Base-by-base conservation (phyloP, 768 basidiomycete species). In the Pholiota microspora region DNA sequence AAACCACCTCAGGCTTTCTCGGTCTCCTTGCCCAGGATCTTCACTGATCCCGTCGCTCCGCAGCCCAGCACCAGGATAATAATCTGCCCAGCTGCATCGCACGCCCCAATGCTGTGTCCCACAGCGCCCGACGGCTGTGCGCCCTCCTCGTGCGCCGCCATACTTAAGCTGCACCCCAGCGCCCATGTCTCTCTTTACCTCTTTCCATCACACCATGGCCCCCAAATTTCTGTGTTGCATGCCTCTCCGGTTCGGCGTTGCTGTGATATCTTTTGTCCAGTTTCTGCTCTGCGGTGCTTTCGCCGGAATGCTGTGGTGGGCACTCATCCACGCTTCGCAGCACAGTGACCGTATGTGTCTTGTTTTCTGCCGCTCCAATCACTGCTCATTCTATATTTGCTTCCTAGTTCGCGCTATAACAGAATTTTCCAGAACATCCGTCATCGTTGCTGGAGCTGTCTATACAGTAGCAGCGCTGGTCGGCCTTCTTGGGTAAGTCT, bases 211-310 rank as follows among this genome's bases (percentile, higher is more conserved):
- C 48, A 42, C 21, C 25, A 77, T 77, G 74, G 61, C 65, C 29
- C 66, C 74, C 28, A 77, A 76, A 59, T 74, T 74, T 58, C 67
- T 74, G 7, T 74, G 70, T 51, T 78, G 76, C 54, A 61, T 78
- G 10, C 75, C 76, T n/a, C 69, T 76, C 36, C 71, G 75, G 18
- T 59, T 77, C 35, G 75, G 75, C 40, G 73, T 74, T 12, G 51
- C 74, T 16, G 51, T 77, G 18, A 75, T 78, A 40, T 72, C 75
- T 1, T 64, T 75, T 51, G 40, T 75, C 36, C 73, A 75, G 35
- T 76, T 77, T 59, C n/a, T 73, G 35, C 49, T 73, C 9, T 68
- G 62, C 36, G 72, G 67, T 1, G 60, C 56, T 2, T 60, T 66
- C 15, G 70, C 73, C 3, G 75, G 59, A 2, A 28, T 69, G n/a